Percentiles rank a stretch among this genome's conserved stretches.
These are phyloP conservation scores for Clarkia xantiana DNA, from an alignment of 345 rosid species.

Conservation along the genomic window DNA sequence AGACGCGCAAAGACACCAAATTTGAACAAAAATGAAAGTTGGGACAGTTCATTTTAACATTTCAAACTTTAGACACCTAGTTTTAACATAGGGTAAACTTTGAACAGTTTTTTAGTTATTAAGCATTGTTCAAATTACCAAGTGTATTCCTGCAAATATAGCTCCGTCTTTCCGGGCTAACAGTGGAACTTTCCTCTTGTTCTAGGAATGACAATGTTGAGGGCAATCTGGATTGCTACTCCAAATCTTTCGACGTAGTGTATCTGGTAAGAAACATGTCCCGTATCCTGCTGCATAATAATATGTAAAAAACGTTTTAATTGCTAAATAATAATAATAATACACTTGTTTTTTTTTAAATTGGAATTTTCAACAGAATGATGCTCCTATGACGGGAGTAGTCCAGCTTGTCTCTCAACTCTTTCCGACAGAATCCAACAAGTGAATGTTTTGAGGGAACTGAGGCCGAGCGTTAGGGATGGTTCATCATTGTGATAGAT, in stretches of 20 bases:
- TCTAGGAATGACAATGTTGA: slow-evolving; percentile 63
- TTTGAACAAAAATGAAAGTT: no score
- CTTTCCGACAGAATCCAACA: slow-evolving; percentile 21
- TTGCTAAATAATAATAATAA: neutral
- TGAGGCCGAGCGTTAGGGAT: no score
- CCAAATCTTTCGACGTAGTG: slow-evolving; percentile 59
- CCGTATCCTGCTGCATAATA: neutral
- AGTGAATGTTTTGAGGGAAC: no score
- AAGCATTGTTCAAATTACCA: no score
- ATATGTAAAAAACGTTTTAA: neutral
- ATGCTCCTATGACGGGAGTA: slow-evolving; percentile 66
- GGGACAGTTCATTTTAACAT: no score
- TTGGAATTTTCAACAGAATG: slow-evolving; percentile 32
- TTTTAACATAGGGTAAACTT: no score
- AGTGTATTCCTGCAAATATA: neutral
- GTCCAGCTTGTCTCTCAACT: slow-evolving; percentile 44
- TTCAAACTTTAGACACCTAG: no score
- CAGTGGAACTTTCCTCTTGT: slow-evolving; percentile 1
- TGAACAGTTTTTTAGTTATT: no score
- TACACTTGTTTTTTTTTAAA: neutral
- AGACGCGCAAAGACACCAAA: no score
- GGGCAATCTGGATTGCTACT: slow-evolving; percentile 42
- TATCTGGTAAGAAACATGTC: slow-evolving; percentile 41
- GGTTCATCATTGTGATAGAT: no score
- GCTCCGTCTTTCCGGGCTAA: neutral